phyloP scores from a whole-genome alignment of 2,329 filamentous ascomycete genomes.

The Eutypella sp. region DNA sequence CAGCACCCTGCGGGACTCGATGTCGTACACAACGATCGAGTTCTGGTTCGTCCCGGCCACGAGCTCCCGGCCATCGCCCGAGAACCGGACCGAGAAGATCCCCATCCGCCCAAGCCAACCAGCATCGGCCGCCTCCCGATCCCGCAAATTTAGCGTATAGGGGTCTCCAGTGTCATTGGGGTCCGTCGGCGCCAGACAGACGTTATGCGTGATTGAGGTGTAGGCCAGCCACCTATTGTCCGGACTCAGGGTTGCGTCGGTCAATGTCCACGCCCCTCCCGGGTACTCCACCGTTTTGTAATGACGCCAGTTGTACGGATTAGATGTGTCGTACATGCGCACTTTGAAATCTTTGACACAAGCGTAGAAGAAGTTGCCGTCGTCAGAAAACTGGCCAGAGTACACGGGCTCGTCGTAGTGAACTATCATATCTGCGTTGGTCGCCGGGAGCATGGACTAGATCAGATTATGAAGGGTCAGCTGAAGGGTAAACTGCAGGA shows the following conservation, averaged over 20 bases:
- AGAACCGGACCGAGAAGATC: slow-evolving; percentile 91
- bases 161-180: slow-evolving; percentile 77
- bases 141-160: slow-evolving; percentile 59
- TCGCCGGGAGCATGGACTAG: slow-evolving; percentile 71
- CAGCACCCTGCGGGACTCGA: slow-evolving; percentile 72
- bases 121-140: slow-evolving; percentile 12
- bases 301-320: slow-evolving; percentile 91
- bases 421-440: slow-evolving; percentile 77
- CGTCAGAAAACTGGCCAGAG: slow-evolving; percentile 92
- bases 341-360: slow-evolving; percentile 91
- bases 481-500: neutral
- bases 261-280: slow-evolving; percentile 91
- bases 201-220: slow-evolving; percentile 77
- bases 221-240: slow-evolving; percentile 92
- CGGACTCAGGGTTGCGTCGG: slow-evolving; percentile 83
- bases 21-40: slow-evolving; percentile 85
- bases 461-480: slow-evolving; percentile 8
- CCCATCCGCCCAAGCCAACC: slow-evolving; percentile 41
- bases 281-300: slow-evolving; percentile 88
- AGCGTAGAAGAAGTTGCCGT: slow-evolving; percentile 95
- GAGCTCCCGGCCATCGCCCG: slow-evolving; percentile 83
- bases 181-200: slow-evolving; percentile 84
- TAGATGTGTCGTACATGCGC: slow-evolving; percentile 95
- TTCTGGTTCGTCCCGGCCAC: slow-evolving; percentile 80
- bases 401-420: slow-evolving; percentile 85